Conservation (phyloP, 106 monocot genomes). For the Acanthochlamys bracteata region DNA sequence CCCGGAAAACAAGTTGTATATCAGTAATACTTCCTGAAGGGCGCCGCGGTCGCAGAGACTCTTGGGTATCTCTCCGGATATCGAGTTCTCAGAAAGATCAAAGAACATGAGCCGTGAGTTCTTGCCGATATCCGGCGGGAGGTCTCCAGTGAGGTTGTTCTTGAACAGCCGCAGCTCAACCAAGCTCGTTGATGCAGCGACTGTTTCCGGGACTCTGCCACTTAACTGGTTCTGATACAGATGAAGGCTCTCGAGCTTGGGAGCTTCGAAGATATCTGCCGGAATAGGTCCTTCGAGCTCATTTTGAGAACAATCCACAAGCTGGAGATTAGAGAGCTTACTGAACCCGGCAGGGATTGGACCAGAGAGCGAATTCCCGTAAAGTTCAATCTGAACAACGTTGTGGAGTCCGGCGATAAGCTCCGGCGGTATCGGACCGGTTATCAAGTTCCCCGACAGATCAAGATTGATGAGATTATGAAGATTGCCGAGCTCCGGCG, state of each 20-base stretch:
- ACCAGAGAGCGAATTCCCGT: constrained; percentile 51
- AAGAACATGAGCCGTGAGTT: constrained; percentile 33
- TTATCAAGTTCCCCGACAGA: constrained; percentile 27
- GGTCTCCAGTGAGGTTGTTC: constrained; percentile 44
- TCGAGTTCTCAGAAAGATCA: constrained; percentile 63
- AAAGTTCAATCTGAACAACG: constrained; percentile 71
- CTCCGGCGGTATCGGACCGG: constrained; percentile 37
- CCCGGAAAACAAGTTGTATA: constrained; percentile 3
- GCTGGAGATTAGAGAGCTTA: constrained; percentile 30
- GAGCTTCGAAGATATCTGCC: constrained; percentile 35
- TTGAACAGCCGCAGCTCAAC: constrained; percentile 44
- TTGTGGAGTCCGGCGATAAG: constrained; percentile 26
- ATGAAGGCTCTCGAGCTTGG: constrained; percentile 50
- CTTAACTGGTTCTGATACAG: constrained; percentile 42
- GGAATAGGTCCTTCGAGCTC: constrained; percentile 53
- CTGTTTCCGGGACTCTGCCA: constrained; percentile 32
- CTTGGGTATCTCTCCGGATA: constrained; percentile 38
- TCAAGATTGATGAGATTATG: neutral
- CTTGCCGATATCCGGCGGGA: constrained; percentile 51
- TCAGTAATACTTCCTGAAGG: constrained; percentile 12
- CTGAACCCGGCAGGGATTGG: constrained; percentile 42
- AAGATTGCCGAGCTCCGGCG: neutral
- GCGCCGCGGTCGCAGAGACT: neutral
- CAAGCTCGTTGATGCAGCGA: constrained; percentile 27
- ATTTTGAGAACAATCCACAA: constrained; percentile 55